These are phyloP conservation scores for Choricystis sp. DNA, from an alignment of 139 green algal species.

Conservation along the genomic window DNA sequence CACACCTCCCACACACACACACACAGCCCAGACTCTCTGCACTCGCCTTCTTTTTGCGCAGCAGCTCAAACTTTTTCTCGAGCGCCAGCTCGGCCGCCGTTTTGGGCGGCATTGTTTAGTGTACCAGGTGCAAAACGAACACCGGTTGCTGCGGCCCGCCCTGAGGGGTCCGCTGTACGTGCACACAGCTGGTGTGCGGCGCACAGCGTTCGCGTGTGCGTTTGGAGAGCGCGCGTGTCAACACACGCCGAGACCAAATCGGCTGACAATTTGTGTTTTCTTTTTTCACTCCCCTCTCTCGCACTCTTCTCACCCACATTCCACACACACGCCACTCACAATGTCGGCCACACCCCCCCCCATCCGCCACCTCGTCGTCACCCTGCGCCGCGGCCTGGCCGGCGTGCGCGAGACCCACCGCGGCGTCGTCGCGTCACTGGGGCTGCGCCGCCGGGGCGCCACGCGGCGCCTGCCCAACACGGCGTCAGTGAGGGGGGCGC, in stretches of 20 bases:
- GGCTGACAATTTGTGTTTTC: too few relatives aligned
- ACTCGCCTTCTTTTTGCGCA: constrained; percentile 17
- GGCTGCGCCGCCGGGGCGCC: not conserved
- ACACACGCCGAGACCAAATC: too few relatives aligned
- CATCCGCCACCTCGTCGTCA: not conserved
- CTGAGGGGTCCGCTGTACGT: too few relatives aligned
- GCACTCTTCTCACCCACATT: too few relatives aligned
- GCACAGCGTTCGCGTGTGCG: too few relatives aligned
- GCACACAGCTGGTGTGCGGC: too few relatives aligned
- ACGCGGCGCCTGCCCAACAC: not conserved
- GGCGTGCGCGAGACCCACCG: not conserved
- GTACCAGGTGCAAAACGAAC: not conserved
- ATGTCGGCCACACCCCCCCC: not conserved
- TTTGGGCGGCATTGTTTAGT: not conserved
- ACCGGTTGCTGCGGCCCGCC: not conserved
- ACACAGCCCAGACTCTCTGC: too few relatives aligned
- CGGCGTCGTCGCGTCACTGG: not conserved
- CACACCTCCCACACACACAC: too few relatives aligned
- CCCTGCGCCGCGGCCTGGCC: not conserved
- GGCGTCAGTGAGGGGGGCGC: not conserved
- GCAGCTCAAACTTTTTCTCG: constrained; percentile 20
- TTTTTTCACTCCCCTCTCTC: too few relatives aligned
- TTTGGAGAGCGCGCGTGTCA: too few relatives aligned
- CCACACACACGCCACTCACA: too few relatives aligned
- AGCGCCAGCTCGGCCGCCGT: constrained; percentile 19